Conservation (phyloP, 129 eudicot genomes). For the Pulicaria dysenterica region DNA sequence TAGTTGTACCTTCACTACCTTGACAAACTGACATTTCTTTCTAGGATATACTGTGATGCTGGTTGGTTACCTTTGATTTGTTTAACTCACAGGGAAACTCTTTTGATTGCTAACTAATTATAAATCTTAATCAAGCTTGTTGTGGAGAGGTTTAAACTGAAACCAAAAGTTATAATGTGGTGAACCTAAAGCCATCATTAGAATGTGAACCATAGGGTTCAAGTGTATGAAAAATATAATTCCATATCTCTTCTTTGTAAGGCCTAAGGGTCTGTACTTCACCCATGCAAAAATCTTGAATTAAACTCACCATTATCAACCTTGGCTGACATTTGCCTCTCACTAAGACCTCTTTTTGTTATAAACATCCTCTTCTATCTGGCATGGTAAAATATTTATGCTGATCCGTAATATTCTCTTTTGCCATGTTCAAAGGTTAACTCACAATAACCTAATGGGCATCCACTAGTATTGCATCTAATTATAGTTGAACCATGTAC, state of each 20-base stretch:
- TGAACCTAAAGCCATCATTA: not conserved
- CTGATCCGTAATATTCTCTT: no score
- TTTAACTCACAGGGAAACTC: not conserved
- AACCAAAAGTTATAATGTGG: not conserved
- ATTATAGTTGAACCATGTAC: no score
- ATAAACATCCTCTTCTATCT: no score
- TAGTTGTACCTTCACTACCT: not conserved
- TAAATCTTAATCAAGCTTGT: not conserved
- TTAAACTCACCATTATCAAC: not conserved
- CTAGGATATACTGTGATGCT: not conserved
- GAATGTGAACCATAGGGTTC: conserved; percentile 12
- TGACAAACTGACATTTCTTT: not conserved
- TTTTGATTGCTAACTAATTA: conserved; percentile 10
- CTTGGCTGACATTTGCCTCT: not conserved
- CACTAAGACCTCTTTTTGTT: no score
- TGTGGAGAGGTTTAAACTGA: not conserved
- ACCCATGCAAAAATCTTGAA: not conserved
- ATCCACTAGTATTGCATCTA: no score
- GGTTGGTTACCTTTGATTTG: conserved; percentile 14
- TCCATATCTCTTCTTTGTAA: not conserved
- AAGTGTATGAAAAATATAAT: not conserved
- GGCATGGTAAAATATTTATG: no score
- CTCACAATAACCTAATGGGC: no score
- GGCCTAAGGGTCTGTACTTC: not conserved
- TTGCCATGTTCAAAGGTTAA: no score